Evolutionary conservation across 129 eudicot species (phyloP).

Genomic region (Chrysanthemum makinoi): DNA sequence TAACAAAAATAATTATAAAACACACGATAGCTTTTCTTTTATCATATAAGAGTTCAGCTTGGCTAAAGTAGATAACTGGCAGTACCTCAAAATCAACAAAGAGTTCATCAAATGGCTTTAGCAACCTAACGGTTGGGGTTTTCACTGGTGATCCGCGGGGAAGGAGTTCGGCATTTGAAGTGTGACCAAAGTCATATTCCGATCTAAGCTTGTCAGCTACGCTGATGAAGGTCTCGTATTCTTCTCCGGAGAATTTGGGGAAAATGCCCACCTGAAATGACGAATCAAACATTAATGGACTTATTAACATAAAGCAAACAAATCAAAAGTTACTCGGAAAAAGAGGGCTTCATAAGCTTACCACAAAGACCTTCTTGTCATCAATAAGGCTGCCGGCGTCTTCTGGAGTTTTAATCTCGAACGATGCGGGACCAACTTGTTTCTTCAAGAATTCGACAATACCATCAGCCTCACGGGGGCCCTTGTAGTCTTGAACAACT

Average conservation of each 20-base stretch:
- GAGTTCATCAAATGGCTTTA: conserved; percentile 91
- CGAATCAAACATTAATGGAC: conserved; percentile 1
- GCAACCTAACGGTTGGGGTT: conserved; percentile 63
- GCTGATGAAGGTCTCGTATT: conserved; percentile 55
- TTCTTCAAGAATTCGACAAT: conserved; percentile 66
- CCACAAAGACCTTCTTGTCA: conserved; percentile 55
- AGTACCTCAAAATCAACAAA: conserved; percentile 67
- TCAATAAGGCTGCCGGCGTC: conserved; percentile 49
- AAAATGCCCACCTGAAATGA: conserved; percentile 62
- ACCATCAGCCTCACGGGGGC: conserved; percentile 92
- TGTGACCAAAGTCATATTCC: conserved; percentile 68
- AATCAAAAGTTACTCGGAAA: neutral
- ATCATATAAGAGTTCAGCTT: neutral
- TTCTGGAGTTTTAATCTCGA: conserved; percentile 59
- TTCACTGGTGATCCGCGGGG: conserved; percentile 53
- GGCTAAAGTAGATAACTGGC: neutral
- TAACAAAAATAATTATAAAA: neutral
- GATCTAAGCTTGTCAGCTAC: conserved; percentile 76
- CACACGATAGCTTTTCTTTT: neutral
- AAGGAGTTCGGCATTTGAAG: conserved; percentile 64
- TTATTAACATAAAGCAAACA: neutral
- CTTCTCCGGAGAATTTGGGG: conserved; percentile 68
- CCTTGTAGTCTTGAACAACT: conserved; percentile 61
- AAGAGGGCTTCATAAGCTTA: conserved; percentile 27
- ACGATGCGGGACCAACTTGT: conserved; percentile 75